These are phyloP conservation scores for Populus euphratica DNA, from an alignment of 345 rosid species.

Conservation along the genomic window DNA sequence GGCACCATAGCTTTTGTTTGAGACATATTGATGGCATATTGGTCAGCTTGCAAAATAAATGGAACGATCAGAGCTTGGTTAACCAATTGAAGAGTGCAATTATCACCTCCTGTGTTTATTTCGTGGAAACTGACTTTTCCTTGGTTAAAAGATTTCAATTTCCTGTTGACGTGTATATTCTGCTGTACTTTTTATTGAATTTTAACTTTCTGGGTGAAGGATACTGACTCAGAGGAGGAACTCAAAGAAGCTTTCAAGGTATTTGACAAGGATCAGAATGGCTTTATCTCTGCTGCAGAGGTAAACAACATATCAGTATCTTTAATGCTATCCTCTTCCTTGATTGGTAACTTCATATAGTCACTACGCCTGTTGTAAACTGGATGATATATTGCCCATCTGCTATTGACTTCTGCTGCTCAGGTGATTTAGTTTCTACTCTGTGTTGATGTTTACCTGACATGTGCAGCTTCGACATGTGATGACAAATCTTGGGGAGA, in stretches of 20 bases:
- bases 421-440: neutral
- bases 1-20: too few relatives aligned
- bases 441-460: neutral
- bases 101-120: neutral
- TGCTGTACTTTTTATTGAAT: neutral
- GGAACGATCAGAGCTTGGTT: too few relatives aligned
- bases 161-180: neutral
- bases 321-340: neutral
- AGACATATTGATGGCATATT: too few relatives aligned
- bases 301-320: neutral
- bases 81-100: too few relatives aligned
- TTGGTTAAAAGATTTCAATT: neutral
- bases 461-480: slow-evolving; percentile 43
- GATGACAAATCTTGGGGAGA: slow-evolving; percentile 52
- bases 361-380: neutral
- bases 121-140: neutral
- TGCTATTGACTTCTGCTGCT: neutral
- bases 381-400: neutral
- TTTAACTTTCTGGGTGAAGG: slow-evolving; percentile 18
- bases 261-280: slow-evolving; percentile 51
- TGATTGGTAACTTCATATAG: neutral
- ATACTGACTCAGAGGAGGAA: slow-evolving; percentile 51
- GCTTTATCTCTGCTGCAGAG: slow-evolving; percentile 51
- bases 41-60: too few relatives aligned
- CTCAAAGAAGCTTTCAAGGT: slow-evolving; percentile 42